Base-by-base conservation (phyloP, 2,329 filamentous ascomycete species). In the Sporothrix mexicana region DNA sequence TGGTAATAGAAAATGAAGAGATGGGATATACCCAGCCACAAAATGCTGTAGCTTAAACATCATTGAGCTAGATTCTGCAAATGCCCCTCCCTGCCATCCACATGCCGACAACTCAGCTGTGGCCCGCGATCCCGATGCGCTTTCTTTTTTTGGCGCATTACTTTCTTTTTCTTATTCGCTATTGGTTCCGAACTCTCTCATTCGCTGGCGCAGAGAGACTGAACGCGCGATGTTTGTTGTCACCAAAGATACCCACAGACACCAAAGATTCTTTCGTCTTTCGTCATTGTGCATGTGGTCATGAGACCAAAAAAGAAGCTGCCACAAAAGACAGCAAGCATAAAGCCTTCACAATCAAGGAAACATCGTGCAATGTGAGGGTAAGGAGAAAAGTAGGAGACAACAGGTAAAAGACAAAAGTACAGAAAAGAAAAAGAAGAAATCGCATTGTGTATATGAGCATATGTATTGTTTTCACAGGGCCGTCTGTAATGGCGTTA, bases 201-300 rank as follows among this genome's bases (percentile, higher is more conserved):
- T 55, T 55, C 23, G 51, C 51, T 55, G 47, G 47, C 47, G 15
- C n/a, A 17, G 3, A 17, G 15, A 51, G 6, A 3, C 3, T 15
- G 47, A 7, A 17, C 13, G 47, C 15, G 15, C 15, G 55, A n/a
- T 59, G 13, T 61, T 20, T 62, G 30, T 51, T 17, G 47, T 51
- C 47, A 15, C 47, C n/a, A 51, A 17, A 51, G 47, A 23, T 2
- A 23, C n/a, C 3, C 9, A 15, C n/a, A n/a, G n/a, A n/a, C n/a
- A n/a, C n/a, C n/a, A 36, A 36, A 36, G 30, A 36, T 8, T 41
- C 17, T 41, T 13, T 23, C 23, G 30, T 41, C 66, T 66, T 64
- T 36, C 45, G 71, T 73, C 66, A 70, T 57, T 69, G 66, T 73
- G 71, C 66, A 73, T 67, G 25, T 17, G 30, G 23, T 30, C 51